Conservation (phyloP, 441 rosid species). For the Breynia disticha region DNA sequence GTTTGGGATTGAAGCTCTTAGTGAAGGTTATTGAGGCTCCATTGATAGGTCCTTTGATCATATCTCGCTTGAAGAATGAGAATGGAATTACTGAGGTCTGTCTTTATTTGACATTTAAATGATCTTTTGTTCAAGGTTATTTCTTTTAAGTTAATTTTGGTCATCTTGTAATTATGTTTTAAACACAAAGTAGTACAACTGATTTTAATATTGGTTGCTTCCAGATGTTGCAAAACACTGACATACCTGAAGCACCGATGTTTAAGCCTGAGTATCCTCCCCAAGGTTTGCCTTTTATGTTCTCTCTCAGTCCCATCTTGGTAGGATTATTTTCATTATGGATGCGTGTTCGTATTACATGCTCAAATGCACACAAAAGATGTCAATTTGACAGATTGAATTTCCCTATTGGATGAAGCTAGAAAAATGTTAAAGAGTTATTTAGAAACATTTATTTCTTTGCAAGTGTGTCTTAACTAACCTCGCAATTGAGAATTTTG, state of each 20-base stretch:
- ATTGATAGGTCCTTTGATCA: conserved; percentile 45
- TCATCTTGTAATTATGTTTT: not conserved
- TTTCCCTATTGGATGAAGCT: no score
- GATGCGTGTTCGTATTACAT: not conserved
- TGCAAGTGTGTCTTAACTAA: no score
- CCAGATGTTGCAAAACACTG: conserved; percentile 53
- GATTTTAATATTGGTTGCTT: conserved; percentile 10
- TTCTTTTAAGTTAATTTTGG: not conserved
- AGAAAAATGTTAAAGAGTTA: no score
- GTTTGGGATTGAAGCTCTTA: conserved; percentile 45
- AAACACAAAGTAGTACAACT: not conserved
- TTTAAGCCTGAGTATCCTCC: conserved; percentile 74
- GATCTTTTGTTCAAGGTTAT: not conserved
- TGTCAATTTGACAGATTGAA: no score
- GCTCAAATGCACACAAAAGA: not conserved
- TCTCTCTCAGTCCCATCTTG: not conserved
- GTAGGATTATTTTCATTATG: not conserved
- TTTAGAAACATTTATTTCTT: no score
- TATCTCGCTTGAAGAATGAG: conserved; percentile 46
- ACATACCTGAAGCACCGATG: conserved; percentile 79
- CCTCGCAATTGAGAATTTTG: no score
- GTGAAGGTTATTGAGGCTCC: conserved; percentile 57
- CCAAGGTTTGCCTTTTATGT: conserved; percentile 40
- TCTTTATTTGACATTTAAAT: conserved; percentile 5
- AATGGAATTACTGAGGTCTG: conserved; percentile 57